Percentiles rank a stretch among this genome's conserved stretches.
Conservation (phyloP, 78 protist genomes). For the Planoprotostelium fungivorum region DNA sequence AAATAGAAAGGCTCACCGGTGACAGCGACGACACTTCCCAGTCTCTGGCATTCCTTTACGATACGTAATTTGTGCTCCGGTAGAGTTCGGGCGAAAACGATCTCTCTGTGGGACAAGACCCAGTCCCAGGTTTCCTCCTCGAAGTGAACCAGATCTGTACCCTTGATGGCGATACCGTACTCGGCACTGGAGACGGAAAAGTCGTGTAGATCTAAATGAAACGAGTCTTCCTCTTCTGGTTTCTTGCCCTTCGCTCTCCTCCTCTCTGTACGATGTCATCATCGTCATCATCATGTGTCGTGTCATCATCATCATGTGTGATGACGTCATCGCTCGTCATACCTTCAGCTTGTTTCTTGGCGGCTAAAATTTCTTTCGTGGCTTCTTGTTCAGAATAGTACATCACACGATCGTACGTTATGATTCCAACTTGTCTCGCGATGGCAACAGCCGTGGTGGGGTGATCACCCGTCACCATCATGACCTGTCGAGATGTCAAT, state of each 20-base stretch:
- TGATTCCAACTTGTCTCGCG: slow-evolving; percentile 52
- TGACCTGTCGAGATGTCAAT: slow-evolving; percentile 28
- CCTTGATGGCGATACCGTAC: slow-evolving; percentile 40
- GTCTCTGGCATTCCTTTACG: slow-evolving; percentile 74
- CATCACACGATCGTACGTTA: slow-evolving; percentile 6
- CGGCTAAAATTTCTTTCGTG: not conserved
- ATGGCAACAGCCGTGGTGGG: slow-evolving; percentile 92
- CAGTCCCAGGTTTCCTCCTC: slow-evolving; percentile 34
- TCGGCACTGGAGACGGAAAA: slow-evolving; percentile 7
- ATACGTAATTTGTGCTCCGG: slow-evolving; percentile 88
- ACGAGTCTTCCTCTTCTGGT: not conserved
- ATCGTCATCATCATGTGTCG: slow-evolving; percentile 17
- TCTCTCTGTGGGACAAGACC: slow-evolving; percentile 10
- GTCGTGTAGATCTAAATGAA: not conserved
- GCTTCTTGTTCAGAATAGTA: not conserved
- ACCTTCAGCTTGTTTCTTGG: slow-evolving; percentile 2
- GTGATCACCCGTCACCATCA: slow-evolving; percentile 99
- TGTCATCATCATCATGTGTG: slow-evolving; percentile 14
- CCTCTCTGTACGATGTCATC: not conserved
- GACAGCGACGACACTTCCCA: slow-evolving; percentile 58
- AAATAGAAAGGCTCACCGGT: no score
- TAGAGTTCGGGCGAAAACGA: slow-evolving; percentile 71
- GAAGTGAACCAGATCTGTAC: slow-evolving; percentile 19
- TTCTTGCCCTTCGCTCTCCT: not conserved
- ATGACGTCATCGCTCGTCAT: slow-evolving; percentile 63